Conservation (phyloP, 495 filamentous ascomycete genomes). For the Letharia lupina region DNA sequence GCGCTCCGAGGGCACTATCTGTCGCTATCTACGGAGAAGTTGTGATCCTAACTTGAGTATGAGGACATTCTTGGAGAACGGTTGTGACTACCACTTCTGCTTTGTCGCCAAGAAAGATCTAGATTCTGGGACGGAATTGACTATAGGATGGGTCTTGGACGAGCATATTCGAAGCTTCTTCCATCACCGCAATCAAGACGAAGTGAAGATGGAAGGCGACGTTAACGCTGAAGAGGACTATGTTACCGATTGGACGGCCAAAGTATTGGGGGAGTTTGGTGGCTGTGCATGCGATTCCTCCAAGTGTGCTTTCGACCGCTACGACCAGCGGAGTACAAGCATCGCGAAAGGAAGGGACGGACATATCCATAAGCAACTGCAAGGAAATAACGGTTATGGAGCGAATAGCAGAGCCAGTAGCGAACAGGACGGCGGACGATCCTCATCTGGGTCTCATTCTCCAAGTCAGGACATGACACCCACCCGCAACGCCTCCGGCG, state of each 20-base stretch:
- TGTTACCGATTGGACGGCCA: conserved; percentile 51
- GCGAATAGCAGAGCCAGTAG: conserved; percentile 70
- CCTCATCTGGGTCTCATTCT: conserved; percentile 69
- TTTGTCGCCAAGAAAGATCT: conserved; percentile 71
- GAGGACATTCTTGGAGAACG: conserved; percentile 70
- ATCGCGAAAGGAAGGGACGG: conserved; percentile 50
- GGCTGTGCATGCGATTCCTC: conserved; percentile 73
- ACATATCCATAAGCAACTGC: conserved; percentile 49
- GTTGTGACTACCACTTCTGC: conserved; percentile 78
- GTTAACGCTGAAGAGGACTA: conserved; percentile 39
- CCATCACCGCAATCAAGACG: conserved; percentile 31
- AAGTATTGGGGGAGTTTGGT: conserved; percentile 74
- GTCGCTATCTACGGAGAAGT: conserved; percentile 80
- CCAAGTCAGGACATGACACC: conserved; percentile 79
- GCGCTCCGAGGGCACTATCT: conserved; percentile 68
- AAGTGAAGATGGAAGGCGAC: conserved; percentile 41
- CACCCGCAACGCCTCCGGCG: conserved; percentile 36
- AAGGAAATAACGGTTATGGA: conserved; percentile 57
- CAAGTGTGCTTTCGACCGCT: conserved; percentile 62
- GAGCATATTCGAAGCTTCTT: conserved; percentile 36
- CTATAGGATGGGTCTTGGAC: conserved; percentile 58
- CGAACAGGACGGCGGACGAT: conserved; percentile 49
- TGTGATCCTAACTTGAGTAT: conserved; percentile 77
- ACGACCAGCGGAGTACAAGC: conserved; percentile 56
- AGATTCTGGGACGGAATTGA: conserved; percentile 52